Base-by-base conservation (phyloP, 805 yeast species). In the Yamadazyma kitorensis region DNA sequence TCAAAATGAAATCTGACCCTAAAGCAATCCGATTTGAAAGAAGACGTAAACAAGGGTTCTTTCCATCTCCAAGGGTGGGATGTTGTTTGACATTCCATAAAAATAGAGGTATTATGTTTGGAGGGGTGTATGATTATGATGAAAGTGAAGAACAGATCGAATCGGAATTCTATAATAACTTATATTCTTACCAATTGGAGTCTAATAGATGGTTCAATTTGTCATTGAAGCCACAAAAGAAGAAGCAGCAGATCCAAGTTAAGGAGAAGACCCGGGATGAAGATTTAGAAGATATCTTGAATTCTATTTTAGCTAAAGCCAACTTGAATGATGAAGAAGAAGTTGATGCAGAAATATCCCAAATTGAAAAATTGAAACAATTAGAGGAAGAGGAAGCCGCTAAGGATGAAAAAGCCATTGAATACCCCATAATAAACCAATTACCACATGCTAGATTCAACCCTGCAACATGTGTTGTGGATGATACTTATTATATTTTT, bases 1-100 rank as follows among this genome's bases (percentile, higher is more conserved):
- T 91, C 45, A 86, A 83, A 50, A 86, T 91, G 94, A 86, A 86
- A 55, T 61, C 82, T 13, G 96, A 91, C 53, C 70, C 88, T 12
- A 73, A 76, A 40, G 82, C 73, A 3, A 70, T 85, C 4, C 67
- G 94, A 43, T 89, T 95, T 84, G 98, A 93, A 60, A 72, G 96
- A 54, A 76, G 95, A 45, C 76, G 86, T 41, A 87, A 86, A 47
- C 91, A 86, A 53, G 95, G 95, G 3, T 85, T 82, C 55, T 88
- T 82, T 41, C 97, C 97, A 4, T 77, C 91, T 2, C 85, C 97
- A 10, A 74, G 98, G 49, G 96, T 86, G n/a, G 98, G 98, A 0
- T 84, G 95, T 52, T 81, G 94, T 4, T 76, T 91, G 81, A 88
- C 80, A 7, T 72, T 72, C 45, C 98, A 91, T 59, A 84, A 86